Evolutionary conservation across 2,329 filamentous ascomycete species (phyloP).

Genomic region (Arthrobotrys musiformis): DNA sequence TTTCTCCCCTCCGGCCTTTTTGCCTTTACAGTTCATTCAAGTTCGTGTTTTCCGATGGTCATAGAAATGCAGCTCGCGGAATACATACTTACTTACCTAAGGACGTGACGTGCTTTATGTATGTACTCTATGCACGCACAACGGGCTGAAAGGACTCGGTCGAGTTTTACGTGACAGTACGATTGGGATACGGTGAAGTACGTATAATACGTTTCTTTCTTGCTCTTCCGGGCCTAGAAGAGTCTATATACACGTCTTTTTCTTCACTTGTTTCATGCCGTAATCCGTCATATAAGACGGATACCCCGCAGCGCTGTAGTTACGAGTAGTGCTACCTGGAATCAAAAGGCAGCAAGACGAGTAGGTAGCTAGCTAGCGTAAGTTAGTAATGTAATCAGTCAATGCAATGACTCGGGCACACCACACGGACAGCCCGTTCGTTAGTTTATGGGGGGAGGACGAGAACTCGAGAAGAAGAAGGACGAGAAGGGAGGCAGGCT

Average conservation of each 20-base stretch:
- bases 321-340: too few relatives aligned
- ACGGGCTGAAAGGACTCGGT: not conserved
- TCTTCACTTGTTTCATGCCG: too few relatives aligned
- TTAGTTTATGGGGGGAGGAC: not conserved
- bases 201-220: not conserved
- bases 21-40: too few relatives aligned
- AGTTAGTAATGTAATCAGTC: too few relatives aligned
- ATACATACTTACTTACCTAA: not conserved
- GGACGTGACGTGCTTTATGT: too few relatives aligned
- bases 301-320: not conserved
- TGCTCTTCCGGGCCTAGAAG: not conserved
- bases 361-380: too few relatives aligned
- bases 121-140: not conserved
- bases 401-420: too few relatives aligned
- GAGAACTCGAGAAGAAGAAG: not conserved
- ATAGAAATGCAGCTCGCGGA: not conserved
- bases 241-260: not conserved
- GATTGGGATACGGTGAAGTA: too few relatives aligned
- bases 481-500: not conserved
- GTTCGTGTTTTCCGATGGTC: not conserved
- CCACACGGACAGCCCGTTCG: not conserved
- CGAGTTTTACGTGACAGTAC: not conserved
- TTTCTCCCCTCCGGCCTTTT: not conserved
- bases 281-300: not conserved
- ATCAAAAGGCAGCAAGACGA: not conserved